Conservation (phyloP, 164 flowering plant species). For the Dillenia suffruticosa region DNA sequence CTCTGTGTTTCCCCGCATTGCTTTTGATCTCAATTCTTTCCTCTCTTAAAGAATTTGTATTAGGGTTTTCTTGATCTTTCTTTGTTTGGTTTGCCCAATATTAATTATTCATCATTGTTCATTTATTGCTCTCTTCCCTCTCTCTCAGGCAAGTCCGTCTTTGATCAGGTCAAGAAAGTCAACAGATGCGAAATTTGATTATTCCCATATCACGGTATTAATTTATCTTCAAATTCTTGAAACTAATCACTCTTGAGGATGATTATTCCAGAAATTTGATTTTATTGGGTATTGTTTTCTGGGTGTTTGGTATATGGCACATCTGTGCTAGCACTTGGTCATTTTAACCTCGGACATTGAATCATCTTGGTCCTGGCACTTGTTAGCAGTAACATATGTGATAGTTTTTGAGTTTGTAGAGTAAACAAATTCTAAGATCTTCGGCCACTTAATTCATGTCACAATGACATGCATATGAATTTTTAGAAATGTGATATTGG, state of each 20-base stretch:
- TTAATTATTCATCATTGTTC: background rate
- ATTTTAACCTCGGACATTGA: no score
- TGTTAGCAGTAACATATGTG: no score
- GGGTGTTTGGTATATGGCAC: no score
- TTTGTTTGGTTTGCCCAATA: background rate
- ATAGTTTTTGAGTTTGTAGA: background rate
- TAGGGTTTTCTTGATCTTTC: background rate
- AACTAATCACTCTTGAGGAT: no score
- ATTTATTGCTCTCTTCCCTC: background rate
- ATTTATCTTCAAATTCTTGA: background rate
- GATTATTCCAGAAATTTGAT: no score
- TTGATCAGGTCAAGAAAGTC: slow-evolving; percentile 82
- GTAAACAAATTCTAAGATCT: background rate
- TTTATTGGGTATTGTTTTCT: no score
- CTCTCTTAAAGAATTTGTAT: background rate
- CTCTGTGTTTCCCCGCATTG: background rate
- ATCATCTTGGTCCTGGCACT: no score
- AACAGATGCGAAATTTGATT: slow-evolving; percentile 76
- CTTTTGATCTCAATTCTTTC: background rate
- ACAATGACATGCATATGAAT: no score
- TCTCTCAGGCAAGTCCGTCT: slow-evolving; percentile 65
- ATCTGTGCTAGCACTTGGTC: no score
- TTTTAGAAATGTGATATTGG: no score
- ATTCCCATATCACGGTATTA: slow-evolving; percentile 87
- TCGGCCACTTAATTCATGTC: no score